These are phyloP conservation scores for Rhodotorula babjevae DNA, from an alignment of 768 basidiomycete genomes.

Conservation along the genomic window DNA sequence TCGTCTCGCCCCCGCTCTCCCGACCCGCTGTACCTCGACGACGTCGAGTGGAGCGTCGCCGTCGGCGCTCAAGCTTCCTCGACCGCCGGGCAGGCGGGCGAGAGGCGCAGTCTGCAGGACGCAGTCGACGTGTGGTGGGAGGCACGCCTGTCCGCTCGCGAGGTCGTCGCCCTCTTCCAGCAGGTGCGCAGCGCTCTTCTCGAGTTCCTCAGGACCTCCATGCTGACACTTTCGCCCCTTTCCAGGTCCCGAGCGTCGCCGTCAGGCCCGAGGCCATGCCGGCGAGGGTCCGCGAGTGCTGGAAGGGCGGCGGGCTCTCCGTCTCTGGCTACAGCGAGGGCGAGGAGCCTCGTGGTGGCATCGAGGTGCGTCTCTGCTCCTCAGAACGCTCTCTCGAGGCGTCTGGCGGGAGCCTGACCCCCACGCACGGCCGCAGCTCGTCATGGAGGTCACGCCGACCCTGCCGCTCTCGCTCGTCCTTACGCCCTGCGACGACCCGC, in stretches of 20 bases:
- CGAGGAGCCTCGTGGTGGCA: background rate
- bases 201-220: background rate
- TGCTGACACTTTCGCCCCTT: background rate
- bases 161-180: background rate
- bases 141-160: background rate
- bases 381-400: accelerated
- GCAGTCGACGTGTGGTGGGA: slow-evolving; percentile 7
- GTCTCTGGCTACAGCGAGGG: background rate
- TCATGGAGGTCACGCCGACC: background rate
- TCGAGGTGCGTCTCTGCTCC: slow-evolving; percentile 10
- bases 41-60: background rate
- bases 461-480: slow-evolving; percentile 1
- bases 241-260: background rate
- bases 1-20: background rate
- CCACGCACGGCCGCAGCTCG: background rate
- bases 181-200: background rate
- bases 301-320: background rate
- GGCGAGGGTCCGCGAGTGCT: background rate
- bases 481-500: background rate
- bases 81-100: too few relatives aligned
- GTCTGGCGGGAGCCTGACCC: background rate
- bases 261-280: background rate
- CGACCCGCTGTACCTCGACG: background rate
- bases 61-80: background rate
- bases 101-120: background rate